These are phyloP conservation scores for Solanum gandarillasii DNA, from an alignment of 257 asterid species.

Conservation along the genomic window DNA sequence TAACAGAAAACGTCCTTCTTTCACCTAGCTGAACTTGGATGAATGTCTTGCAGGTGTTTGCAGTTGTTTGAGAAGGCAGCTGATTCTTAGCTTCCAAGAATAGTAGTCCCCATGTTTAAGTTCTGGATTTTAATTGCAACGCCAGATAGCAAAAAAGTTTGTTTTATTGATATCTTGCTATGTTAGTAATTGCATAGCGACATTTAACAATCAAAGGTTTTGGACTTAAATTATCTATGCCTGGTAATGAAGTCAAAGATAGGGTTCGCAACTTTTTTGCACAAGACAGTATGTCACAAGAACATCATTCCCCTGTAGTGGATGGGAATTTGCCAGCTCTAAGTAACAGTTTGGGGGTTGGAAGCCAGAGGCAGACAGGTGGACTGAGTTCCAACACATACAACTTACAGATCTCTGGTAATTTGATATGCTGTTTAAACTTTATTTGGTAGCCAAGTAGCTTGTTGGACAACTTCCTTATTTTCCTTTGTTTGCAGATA, in stretches of 20 bases:
- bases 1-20: background rate
- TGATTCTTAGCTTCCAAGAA: background rate
- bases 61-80: background rate
- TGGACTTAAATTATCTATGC: slow-evolving; percentile 61
- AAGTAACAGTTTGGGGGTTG: slow-evolving; percentile 45
- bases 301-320: slow-evolving; percentile 39
- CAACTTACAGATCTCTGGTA: slow-evolving; percentile 34
- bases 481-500: slow-evolving; percentile 18
- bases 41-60: background rate
- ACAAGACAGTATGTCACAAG: slow-evolving; percentile 57
- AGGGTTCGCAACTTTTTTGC: slow-evolving; percentile 91
- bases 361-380: slow-evolving; percentile 45
- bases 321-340: slow-evolving; percentile 54
- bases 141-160: background rate
- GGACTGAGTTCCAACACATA: slow-evolving; percentile 24
- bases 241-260: slow-evolving; percentile 83
- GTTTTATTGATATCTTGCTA: background rate
- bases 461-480: background rate
- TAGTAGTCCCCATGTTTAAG: background rate
- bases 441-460: background rate
- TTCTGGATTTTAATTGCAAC: background rate
- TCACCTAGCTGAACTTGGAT: background rate
- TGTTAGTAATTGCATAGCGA: background rate
- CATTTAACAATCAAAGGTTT: slow-evolving; percentile 2
- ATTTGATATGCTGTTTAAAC: slow-evolving; percentile 2